Evolutionary conservation across 2,329 filamentous ascomycete genomes (phyloP).

Genomic region (Epichloe bromicola): DNA sequence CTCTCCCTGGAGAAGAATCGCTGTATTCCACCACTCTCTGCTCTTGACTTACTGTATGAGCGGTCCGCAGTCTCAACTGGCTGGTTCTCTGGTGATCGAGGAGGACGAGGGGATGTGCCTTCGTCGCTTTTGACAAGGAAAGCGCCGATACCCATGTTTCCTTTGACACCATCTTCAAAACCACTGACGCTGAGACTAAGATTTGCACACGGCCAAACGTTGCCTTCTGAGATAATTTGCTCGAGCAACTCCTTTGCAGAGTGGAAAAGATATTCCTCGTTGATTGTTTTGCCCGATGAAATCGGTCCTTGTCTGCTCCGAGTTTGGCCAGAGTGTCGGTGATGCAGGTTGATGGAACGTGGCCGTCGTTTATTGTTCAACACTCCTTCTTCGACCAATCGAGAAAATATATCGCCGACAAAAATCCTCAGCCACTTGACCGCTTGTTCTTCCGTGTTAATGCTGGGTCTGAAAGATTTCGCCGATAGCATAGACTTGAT

Average conservation of each 20-base stretch:
- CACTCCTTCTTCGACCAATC: conserved; percentile 82
- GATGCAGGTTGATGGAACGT: conserved; percentile 73
- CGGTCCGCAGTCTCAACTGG: conserved; percentile 5
- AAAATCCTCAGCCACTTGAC: conserved; percentile 84
- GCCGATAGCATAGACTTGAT: conserved; percentile 97
- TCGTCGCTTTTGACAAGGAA: conserved; percentile 73
- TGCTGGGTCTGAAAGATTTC: conserved; percentile 82
- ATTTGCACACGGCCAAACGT: conserved; percentile 84
- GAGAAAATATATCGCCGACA: conserved; percentile 76
- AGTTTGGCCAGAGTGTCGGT: conserved; percentile 60
- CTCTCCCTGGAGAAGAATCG: conserved; percentile 39
- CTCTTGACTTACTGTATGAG: conserved; percentile 18
- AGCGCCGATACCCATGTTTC: conserved; percentile 73
- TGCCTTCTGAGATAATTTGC: conserved; percentile 66
- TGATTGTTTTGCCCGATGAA: conserved; percentile 58
- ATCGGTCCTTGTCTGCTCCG: conserved; percentile 67
- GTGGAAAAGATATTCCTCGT: conserved; percentile 59
- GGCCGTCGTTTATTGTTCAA: conserved; percentile 78
- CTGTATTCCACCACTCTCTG: conserved; percentile 38
- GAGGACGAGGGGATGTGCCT: conserved; percentile 28
- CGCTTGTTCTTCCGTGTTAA: conserved; percentile 66
- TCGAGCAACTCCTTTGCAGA: conserved; percentile 63
- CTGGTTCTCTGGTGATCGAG: conserved; percentile 7
- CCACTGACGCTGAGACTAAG: conserved; percentile 80
- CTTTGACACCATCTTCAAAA: conserved; percentile 75